Evolutionary conservation across 176 grass and related monocot genomes (phyloP).

Genomic region (Oryza glumipatula): DNA sequence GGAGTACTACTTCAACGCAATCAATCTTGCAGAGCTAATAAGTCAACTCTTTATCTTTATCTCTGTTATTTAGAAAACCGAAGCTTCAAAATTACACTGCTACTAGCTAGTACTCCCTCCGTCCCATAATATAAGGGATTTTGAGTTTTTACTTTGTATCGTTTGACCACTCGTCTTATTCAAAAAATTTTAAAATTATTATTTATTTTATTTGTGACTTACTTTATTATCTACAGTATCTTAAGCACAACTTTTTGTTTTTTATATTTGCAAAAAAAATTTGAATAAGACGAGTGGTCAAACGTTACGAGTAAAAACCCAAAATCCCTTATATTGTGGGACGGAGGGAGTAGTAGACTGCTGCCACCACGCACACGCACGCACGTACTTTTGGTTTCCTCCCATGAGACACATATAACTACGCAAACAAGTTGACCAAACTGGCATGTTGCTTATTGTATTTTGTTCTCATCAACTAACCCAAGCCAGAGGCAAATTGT

Average conservation of each 20-base stretch:
- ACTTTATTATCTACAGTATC: too few relatives aligned
- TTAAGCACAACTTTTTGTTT: too few relatives aligned
- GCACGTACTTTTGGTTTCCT: slow-evolving; percentile 32
- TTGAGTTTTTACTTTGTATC: too few relatives aligned
- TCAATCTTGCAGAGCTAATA: too few relatives aligned
- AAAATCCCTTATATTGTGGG: too few relatives aligned
- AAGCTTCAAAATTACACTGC: neutral
- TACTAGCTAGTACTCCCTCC: neutral
- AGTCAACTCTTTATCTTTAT: slow-evolving; percentile 17
- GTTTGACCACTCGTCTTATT: too few relatives aligned
- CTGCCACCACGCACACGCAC: neutral
- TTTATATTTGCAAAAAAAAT: too few relatives aligned
- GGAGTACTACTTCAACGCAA: neutral
- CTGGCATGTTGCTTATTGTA: slow-evolving; percentile 2
- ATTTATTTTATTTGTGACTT: too few relatives aligned
- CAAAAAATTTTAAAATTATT: too few relatives aligned
- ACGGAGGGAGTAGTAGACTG: neutral
- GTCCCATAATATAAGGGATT: too few relatives aligned
- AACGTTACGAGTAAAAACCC: too few relatives aligned
- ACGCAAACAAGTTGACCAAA: slow-evolving; percentile 17
- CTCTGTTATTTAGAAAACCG: neutral
- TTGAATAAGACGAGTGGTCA: too few relatives aligned
- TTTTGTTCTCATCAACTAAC: neutral
- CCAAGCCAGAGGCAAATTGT: slow-evolving; percentile 14
- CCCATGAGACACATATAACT: slow-evolving; percentile 36